Conservation (phyloP, 768 basidiomycete species). For the Roridomyces roridus region DNA sequence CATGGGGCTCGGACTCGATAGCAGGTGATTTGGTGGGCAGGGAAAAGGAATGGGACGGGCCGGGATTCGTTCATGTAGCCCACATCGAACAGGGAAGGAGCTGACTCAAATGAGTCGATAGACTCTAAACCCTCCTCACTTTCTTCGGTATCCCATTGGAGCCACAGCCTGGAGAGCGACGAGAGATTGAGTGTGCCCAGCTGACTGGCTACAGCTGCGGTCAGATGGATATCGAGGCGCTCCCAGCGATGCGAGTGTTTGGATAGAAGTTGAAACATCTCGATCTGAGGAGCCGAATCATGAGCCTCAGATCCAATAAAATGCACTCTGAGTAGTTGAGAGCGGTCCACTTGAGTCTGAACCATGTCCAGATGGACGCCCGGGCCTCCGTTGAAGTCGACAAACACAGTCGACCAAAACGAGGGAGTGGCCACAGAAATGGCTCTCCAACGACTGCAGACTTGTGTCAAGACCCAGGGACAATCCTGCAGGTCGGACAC, state of each 20-base stretch:
- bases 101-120: background rate
- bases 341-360: background rate
- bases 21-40: background rate
- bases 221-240: background rate
- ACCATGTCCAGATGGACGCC: background rate
- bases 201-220: background rate
- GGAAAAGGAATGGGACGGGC: background rate
- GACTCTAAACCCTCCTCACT: background rate
- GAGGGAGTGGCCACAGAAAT: background rate
- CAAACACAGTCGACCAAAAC: constrained; percentile 3
- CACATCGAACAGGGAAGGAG: background rate
- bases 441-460: background rate
- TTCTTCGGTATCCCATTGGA: background rate
- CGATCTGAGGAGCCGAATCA: background rate
- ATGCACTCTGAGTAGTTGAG: background rate
- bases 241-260: background rate
- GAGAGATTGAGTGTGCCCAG: background rate
- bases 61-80: no score
- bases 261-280: background rate
- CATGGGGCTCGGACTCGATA: background rate
- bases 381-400: background rate
- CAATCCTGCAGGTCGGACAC: background rate
- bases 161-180: background rate
- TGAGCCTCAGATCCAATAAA: background rate
- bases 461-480: constrained; percentile 1